Conservation (phyloP, 257 asterid genomes). For the Ballota nigra region DNA sequence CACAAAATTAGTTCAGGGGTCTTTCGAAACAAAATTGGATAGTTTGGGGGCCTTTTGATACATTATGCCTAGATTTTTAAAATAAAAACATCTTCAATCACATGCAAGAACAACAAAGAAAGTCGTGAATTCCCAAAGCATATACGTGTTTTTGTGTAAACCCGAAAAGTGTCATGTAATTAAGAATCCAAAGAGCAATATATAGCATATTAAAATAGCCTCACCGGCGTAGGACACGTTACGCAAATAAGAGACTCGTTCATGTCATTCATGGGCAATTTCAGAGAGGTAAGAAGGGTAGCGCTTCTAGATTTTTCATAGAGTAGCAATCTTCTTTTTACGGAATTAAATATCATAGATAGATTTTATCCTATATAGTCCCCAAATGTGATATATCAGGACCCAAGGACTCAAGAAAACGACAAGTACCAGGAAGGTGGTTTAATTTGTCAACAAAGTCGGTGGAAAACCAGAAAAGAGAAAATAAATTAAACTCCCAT, state of each 20-base stretch:
- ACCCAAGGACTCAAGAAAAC: not conserved
- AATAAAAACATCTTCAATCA: not conserved
- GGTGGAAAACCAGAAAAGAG: too few species aligned
- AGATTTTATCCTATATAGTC: not conserved
- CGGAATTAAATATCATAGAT: not conserved
- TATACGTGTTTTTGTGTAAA: not conserved
- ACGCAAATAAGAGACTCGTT: not conserved
- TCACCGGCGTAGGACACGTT: not conserved
- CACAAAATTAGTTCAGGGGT: too few species aligned
- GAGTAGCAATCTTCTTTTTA: not conserved
- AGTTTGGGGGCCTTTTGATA: too few species aligned
- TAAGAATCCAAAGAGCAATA: not conserved
- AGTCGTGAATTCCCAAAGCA: not conserved
- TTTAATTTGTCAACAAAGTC: too few species aligned
- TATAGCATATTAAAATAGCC: not conserved
- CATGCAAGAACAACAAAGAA: not conserved
- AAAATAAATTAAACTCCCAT: not conserved
- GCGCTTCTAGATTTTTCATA: not conserved
- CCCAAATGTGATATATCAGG: not conserved
- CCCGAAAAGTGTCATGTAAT: not conserved
- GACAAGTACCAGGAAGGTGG: not conserved
- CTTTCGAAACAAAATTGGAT: too few species aligned
- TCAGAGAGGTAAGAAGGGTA: not conserved
- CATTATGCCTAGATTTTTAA: too few species aligned
- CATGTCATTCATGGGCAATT: not conserved